A percentile compares a stretch with the other conserved stretches of the same genome.
These are phyloP conservation scores for Globisporangium nunn DNA, from an alignment of 352 stramenopile genomes.

Conservation along the genomic window DNA sequence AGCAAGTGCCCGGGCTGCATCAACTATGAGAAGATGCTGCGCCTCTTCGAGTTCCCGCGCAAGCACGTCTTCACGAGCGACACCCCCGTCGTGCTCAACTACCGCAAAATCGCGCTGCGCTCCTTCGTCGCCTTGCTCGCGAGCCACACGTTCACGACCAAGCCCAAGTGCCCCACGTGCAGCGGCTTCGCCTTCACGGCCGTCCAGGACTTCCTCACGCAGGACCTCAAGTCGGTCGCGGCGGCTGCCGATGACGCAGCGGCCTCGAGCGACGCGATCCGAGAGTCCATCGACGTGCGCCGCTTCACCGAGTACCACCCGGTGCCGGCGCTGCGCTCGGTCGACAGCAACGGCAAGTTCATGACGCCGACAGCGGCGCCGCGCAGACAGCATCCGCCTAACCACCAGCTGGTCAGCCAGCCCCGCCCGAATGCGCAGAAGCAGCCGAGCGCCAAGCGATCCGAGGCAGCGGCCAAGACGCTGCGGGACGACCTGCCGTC, in stretches of 20 bases:
- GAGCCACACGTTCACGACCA: slow-evolving; percentile 76
- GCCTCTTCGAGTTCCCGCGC: slow-evolving; percentile 76
- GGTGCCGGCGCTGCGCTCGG: slow-evolving; percentile 30
- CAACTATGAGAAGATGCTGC: slow-evolving; percentile 79
- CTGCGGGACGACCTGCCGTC: slow-evolving; percentile 3
- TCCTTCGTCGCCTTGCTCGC: slow-evolving; percentile 65
- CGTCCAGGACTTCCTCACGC: slow-evolving; percentile 74
- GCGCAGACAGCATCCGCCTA: slow-evolving; percentile 8
- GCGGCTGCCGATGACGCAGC: slow-evolving; percentile 4
- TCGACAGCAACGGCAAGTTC: slow-evolving; percentile 70
- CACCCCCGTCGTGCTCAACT: slow-evolving; percentile 67
- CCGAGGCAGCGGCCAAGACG: neutral
- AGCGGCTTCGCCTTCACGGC: slow-evolving; percentile 62
- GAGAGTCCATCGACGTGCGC: slow-evolving; percentile 71
- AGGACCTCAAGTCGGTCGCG: slow-evolving; percentile 14
- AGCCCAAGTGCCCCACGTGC: slow-evolving; percentile 77
- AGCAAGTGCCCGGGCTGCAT: slow-evolving; percentile 76
- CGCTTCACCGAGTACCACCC: slow-evolving; percentile 63
- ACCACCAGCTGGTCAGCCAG: slow-evolving; percentile 1
- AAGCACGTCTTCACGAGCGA: slow-evolving; percentile 83
- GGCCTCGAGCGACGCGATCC: slow-evolving; percentile 29
- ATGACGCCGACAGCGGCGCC: slow-evolving; percentile 13
- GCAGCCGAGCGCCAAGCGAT: neutral
- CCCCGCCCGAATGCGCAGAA: slow-evolving; percentile 1
- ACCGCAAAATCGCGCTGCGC: slow-evolving; percentile 69